phyloP scores from a whole-genome alignment of 139 green algal genomes.

The Ettlia oleoabundans region DNA sequence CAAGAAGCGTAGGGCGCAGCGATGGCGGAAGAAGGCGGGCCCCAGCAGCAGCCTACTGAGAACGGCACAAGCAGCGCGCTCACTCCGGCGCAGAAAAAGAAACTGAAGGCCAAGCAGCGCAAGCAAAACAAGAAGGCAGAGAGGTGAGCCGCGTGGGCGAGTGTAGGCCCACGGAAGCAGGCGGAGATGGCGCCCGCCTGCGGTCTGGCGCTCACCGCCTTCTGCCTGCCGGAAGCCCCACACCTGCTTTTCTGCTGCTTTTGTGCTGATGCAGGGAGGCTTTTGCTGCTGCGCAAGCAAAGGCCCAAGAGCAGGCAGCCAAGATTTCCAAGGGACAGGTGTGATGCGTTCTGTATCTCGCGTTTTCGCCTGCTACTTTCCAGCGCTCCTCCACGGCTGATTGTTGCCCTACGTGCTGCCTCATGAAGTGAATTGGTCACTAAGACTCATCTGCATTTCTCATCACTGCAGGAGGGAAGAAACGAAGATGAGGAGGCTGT shows the following conservation, averaged over 20 bases:
- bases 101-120: slow-evolving; percentile 47
- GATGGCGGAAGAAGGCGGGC: neutral
- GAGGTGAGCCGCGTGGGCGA: neutral
- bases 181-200: neutral
- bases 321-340: slow-evolving; percentile 10
- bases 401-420: neutral
- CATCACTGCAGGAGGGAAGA: too few relatives aligned
- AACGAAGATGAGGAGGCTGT: slow-evolving; percentile 43
- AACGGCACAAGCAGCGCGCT: slow-evolving; percentile 42
- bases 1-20: too few relatives aligned
- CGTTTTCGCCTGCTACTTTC: neutral
- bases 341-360: neutral
- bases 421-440: too few relatives aligned
- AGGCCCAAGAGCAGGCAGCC: neutral
- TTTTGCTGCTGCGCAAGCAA: neutral
- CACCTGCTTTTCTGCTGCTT: neutral
- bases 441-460: too few relatives aligned
- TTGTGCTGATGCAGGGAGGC: slow-evolving; percentile 16
- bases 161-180: neutral
- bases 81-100: slow-evolving; percentile 43
- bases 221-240: too few relatives aligned
- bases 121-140: slow-evolving; percentile 38
- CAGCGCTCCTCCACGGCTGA: neutral
- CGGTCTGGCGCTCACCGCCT: neutral
- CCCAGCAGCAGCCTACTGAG: neutral